These are phyloP conservation scores for Podaxis pistillaris DNA, from an alignment of 768 basidiomycete species.

Conservation along the genomic window DNA sequence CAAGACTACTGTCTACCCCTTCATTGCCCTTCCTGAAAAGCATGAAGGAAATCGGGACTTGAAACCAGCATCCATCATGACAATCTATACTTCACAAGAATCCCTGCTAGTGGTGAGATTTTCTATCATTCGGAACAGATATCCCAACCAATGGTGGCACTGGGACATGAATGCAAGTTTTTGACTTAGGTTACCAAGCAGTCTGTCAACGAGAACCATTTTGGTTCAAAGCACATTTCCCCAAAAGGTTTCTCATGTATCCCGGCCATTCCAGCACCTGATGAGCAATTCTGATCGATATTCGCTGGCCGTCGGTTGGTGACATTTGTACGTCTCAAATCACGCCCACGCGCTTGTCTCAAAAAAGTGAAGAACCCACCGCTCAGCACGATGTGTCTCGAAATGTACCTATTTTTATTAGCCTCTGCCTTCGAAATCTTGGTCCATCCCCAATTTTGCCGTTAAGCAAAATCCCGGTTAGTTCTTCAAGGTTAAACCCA, in stretches of 20 bases:
- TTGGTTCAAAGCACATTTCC: background rate
- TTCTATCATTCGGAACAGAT: background rate
- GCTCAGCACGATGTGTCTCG: constrained; percentile 2
- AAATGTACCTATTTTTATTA: constrained; percentile 8
- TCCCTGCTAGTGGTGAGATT: background rate
- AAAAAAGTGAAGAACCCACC: background rate
- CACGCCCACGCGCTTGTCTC: background rate
- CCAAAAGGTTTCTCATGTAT: background rate
- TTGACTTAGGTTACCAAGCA: background rate
- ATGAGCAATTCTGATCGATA: background rate
- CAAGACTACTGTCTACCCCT: background rate
- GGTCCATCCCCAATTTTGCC: constrained; percentile 4
- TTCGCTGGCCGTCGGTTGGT: background rate
- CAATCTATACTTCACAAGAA: background rate
- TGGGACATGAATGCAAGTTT: background rate
- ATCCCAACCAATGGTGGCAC: background rate
- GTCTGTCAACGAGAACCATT: background rate
- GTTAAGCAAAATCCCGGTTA: background rate
- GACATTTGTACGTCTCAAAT: background rate
- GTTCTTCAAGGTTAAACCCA: background rate
- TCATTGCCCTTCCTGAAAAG: background rate
- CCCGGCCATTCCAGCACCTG: background rate
- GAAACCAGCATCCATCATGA: no score
- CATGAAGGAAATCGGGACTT: no score
- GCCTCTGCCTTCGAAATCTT: constrained; percentile 7